These are phyloP conservation scores for Rhizopus arrhizus DNA, from an alignment of 371 early-diverging fungal species.

Conservation along the genomic window DNA sequence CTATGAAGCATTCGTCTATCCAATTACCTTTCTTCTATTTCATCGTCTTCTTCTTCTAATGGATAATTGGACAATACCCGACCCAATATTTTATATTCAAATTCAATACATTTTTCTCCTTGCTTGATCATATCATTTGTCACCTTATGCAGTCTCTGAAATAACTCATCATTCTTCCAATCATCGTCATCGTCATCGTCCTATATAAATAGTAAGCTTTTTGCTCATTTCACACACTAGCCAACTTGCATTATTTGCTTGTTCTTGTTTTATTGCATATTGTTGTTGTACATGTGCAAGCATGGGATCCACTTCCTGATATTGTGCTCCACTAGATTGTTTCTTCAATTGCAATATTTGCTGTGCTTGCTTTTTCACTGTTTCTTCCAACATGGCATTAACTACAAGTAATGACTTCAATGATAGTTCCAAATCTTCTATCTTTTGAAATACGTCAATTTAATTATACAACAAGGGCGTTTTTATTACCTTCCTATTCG, in stretches of 20 bases:
- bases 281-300: conserved; percentile 4
- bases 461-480: neutral
- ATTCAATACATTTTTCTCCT: conserved; percentile 45
- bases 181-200: conserved; percentile 28
- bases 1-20: too few species aligned
- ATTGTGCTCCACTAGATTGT: conserved; percentile 7
- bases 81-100: conserved; percentile 42
- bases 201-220: too few species aligned
- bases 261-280: conserved; percentile 1
- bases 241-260: neutral
- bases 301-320: neutral
- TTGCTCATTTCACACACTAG: too few species aligned
- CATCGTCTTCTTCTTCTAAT: conserved; percentile 16
- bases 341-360: conserved; percentile 50
- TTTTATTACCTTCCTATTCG: conserved; percentile 44
- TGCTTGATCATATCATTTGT: conserved; percentile 47
- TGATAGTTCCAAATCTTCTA: conserved; percentile 59
- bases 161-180: conserved; percentile 51
- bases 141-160: conserved; percentile 37
- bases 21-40: neutral
- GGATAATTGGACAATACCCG: conserved; percentile 42
- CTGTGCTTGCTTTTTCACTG: conserved; percentile 51
- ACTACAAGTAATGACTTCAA: conserved; percentile 51
- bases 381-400: conserved; percentile 55
- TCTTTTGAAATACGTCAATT: conserved; percentile 26